phyloP scores from a whole-genome alignment of 768 basidiomycete genomes.

The Lactarius deliciosus region DNA sequence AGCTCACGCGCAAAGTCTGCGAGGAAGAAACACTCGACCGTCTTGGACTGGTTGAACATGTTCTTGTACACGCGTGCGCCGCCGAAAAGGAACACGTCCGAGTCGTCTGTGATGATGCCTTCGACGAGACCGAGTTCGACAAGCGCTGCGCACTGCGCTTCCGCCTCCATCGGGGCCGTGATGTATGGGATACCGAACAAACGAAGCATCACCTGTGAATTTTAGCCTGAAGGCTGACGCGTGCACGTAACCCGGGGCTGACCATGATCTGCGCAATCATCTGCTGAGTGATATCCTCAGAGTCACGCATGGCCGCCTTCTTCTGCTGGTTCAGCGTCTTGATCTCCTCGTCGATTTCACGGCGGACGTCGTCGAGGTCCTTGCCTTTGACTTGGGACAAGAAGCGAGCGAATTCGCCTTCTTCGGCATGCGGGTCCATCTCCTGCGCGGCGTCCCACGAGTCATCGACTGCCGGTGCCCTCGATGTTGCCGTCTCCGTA shows the following conservation, averaged over 20 bases:
- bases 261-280: conserved; percentile 86
- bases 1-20: conserved; percentile 85
- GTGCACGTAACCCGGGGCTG: conserved; percentile 12
- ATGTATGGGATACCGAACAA: conserved; percentile 98
- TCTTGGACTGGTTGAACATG: conserved; percentile 99
- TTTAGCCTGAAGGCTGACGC: neutral
- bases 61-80: conserved; percentile 96
- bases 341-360: conserved; percentile 94
- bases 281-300: conserved; percentile 92
- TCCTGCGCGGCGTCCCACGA: conserved; percentile 84
- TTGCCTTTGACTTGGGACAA: conserved; percentile 88
- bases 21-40: conserved; percentile 91
- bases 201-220: conserved; percentile 74
- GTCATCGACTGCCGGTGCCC: conserved; percentile 41
- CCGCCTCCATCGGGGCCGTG: conserved; percentile 99
- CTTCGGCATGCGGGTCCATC: conserved; percentile 76
- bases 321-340: conserved; percentile 73
- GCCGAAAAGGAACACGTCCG: conserved; percentile 97
- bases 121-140: conserved; percentile 85
- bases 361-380: conserved; percentile 74
- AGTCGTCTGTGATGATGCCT: conserved; percentile 98
- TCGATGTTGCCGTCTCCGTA: conserved; percentile 21
- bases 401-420: conserved; percentile 89
- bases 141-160: conserved; percentile 96
- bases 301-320: conserved; percentile 88